Evolutionary conservation across 208 protist genomes (phyloP), one percentile per base, ranked within the genome.

Genomic region (Leishmania guyanensis): DNA sequence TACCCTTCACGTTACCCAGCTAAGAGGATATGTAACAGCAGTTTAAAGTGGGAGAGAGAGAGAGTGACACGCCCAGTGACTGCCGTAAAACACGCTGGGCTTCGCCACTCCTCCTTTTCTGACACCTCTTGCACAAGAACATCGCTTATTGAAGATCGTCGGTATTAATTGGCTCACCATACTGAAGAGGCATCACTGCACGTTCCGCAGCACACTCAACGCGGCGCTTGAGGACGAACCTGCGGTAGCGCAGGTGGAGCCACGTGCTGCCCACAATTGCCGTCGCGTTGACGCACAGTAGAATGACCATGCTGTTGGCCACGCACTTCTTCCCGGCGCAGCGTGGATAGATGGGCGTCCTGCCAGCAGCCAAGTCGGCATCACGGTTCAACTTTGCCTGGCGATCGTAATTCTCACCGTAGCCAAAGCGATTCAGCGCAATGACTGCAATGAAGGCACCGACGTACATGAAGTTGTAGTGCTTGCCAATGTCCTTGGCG

Each of bases 401-500:
- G 14, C 72, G 64, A 70, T 91, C 90, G 80, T 92, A 93, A 73
- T 89, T 80, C 83, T 89, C 84, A 46, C 91, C 91, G 77, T 91
- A 95, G 77, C 83, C 87, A 56, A 92, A 93, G 46, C 85, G 86
- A 77, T 93, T 95, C 66, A 93, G 84, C 36, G 86, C 86, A 65
- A 95, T 90, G 12, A 90, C 88, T 16, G 90, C 84, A 8, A 89
- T 78, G 56, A 92, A 84, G 70, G 79, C 90, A 50, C 90, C 87
- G 10, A 85, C 85, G 75, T 88, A 94, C 80, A 90, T 85, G 53
- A 94, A 92, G 83, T 91, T 91, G 86, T 94, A 94, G 86, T 92
- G 87, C 87, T 94, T 94, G 60, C 91, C 91, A 26, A 91, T 89
- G 66, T 94, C 89, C 82, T 90, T 88, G 29, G 89, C 84, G 60